Percentiles rank a stretch among this genome's conserved stretches.
phyloP scores from a whole-genome alignment of 2,329 filamentous ascomycete species.

The Coniochaeta hoffmannii region DNA sequence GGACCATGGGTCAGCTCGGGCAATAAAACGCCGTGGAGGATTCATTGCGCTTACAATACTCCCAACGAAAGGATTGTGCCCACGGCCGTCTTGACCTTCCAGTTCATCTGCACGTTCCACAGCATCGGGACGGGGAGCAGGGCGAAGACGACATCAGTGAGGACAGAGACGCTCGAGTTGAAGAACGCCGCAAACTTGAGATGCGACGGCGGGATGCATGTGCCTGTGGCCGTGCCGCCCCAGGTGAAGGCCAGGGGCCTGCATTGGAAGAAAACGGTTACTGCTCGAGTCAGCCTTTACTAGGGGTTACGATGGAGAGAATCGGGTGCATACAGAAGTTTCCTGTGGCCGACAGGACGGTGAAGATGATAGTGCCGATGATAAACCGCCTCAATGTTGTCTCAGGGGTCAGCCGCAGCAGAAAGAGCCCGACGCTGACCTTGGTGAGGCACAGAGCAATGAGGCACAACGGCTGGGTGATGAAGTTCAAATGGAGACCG shows the following conservation, averaged over 20 bases:
- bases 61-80: constrained; percentile 18
- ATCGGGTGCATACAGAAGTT: constrained; percentile 14
- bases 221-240: constrained; percentile 12
- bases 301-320: too few species aligned
- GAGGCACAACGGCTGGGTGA: constrained; percentile 21
- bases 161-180: constrained; percentile 17
- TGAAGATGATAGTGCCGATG: constrained; percentile 16
- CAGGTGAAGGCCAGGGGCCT: constrained; percentile 15
- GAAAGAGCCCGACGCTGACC: constrained; percentile 21
- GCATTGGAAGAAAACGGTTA: constrained; percentile 19
- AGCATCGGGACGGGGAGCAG: constrained; percentile 19
- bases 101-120: constrained; percentile 21
- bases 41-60: constrained; percentile 10
- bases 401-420: constrained; percentile 18
- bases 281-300: constrained; percentile 5
- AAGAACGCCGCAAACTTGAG: constrained; percentile 20
- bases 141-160: constrained; percentile 20
- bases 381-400: constrained; percentile 13
- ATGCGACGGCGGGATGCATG: constrained; percentile 15
- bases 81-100: constrained; percentile 17
- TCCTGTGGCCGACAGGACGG: constrained; percentile 14
- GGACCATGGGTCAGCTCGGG: not conserved
- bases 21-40: not conserved
- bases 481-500: constrained; percentile 22
- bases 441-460: constrained; percentile 19